Evolutionary conservation across 2,329 filamentous ascomycete genomes (phyloP), one percentile per base, ranked within the genome.

Genomic region (Cadophora luteo-olivacea): DNA sequence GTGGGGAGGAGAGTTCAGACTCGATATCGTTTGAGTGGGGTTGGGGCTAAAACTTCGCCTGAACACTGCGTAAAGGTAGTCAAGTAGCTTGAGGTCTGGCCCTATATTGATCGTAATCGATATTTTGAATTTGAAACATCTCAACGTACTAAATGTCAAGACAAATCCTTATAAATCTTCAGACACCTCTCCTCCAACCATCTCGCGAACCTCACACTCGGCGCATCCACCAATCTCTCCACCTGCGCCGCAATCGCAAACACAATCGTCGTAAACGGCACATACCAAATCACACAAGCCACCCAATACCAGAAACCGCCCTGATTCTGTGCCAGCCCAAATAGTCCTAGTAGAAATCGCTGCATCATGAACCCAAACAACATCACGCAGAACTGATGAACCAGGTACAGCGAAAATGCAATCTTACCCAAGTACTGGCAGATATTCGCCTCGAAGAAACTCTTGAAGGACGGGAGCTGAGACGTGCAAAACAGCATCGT

Each of bases 121-220:
- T n/a, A n/a, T n/a, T n/a, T n/a, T 38, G 12, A 38, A 4, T 14
- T 38, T 7, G 9, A 38, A 38, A 38, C 36, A 38, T 7, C 9
- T 9, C 36, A 38, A 38, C 1, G 36, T 2, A 9, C 36, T 9
- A 2, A 38, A 45, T 19, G 55, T 45, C 51, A 57, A 45, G 33
- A 33, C 33, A 41, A 4, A n/a, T 55, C 11, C 38, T 29, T 64
- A 3, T 57, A 65, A 5, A 57, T n/a, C 6, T 79, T 80, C 14
- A 85, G 79, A 77, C 82, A 81, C 3, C 81, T 83, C 14, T 80
- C 76, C 75, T 89, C 87, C 14, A 89, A 80, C 4, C 79, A 78
- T 45, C 85, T 81, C 83, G 86, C 88, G 73, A 88, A 88, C 16
- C 88, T 70, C 73, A 89, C 87, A 6, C 84, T 85, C 16, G 82